A percentile compares a stretch with the other conserved stretches of the same genome.
Evolutionary conservation across 2,329 filamentous ascomycete species (phyloP).

Genomic region (Ilyonectria mors-panacis): DNA sequence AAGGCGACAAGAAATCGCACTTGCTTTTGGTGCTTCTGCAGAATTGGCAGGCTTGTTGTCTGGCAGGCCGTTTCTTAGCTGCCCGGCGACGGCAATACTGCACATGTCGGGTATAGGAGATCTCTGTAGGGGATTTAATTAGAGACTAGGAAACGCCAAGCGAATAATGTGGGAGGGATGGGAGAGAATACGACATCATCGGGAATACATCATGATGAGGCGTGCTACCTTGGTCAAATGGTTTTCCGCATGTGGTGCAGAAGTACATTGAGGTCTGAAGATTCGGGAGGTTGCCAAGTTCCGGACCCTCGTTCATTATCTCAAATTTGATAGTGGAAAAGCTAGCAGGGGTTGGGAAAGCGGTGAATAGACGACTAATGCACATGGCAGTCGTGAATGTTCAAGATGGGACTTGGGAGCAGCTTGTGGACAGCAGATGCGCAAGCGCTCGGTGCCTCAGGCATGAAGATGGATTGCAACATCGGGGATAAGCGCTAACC

Average conservation of each 20-base stretch:
- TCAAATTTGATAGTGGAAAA: not conserved
- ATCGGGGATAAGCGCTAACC: no score
- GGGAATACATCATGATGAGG: not conserved
- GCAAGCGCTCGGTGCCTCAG: not conserved
- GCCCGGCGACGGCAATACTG: slow-evolving; percentile 18
- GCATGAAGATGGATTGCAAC: not conserved
- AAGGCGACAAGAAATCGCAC: slow-evolving; percentile 14
- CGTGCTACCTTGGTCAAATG: slow-evolving; percentile 3
- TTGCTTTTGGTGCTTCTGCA: slow-evolving; percentile 19
- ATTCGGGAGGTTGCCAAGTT: not conserved
- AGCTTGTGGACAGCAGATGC: not conserved
- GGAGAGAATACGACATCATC: not conserved
- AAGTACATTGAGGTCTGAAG: not conserved
- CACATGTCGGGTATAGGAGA: not conserved
- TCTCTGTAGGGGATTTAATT: not conserved
- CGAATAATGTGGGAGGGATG: not conserved
- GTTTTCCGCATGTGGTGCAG: slow-evolving; percentile 1
- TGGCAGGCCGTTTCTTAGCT: not conserved
- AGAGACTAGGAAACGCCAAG: not conserved
- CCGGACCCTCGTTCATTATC: not conserved
- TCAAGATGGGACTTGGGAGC: not conserved
- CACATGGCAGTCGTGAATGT: not conserved
- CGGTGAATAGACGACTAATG: not conserved
- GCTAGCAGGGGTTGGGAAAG: not conserved
- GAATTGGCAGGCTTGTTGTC: slow-evolving; percentile 8